Evolutionary conservation across 805 yeast genomes (phyloP), one percentile per base, ranked within the genome.

Genomic region (Barnettozyma vustinii): DNA sequence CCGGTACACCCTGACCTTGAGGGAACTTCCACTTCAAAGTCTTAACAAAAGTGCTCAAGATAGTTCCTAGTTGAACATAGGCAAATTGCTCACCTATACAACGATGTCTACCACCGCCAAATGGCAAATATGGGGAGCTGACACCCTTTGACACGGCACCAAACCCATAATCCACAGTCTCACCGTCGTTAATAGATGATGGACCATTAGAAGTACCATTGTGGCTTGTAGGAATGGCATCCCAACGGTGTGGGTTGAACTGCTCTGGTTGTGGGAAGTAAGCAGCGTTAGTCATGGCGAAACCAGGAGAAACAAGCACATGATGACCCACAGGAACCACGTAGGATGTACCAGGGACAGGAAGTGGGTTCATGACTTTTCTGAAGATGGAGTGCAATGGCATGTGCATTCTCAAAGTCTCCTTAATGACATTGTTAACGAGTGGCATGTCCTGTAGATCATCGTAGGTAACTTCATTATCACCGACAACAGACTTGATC

Each of bases 51-150:
- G 89, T 79, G 36, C 87, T 70, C 63, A 94, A 73, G 52, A 94
- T 75, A 44, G 94, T 83, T 44, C 96, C 96, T 56, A 94, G 78
- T 75, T 94, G 99, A 57, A 84, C 82, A 68, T 83, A 88, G 23
- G 99, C 99, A 72, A 94, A 94, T 67, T 92, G 98, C 71, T 94
- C 99, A 66, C 99, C 99, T 63, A 94, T 92, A 73, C 99, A 94
- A 74, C 99, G 86, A 69, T 94, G 99, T 77, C 99, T 87, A 58
- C 99, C 99, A 69, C 98, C 99, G 59, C 99, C 99, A 63, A 94
- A 94, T 48, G 99, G 99, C 66, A 94, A 80, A 71, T 89, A 94
- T 51, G 98, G 96, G 40, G 97, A 88, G 27, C 87, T 74, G 46
- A 92, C 98, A 71, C 98, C 99, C 72, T 94, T 94, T 42, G 96